Base-by-base conservation (phyloP, 352 stramenopile genomes). In the Aphanomyces astaci region DNA sequence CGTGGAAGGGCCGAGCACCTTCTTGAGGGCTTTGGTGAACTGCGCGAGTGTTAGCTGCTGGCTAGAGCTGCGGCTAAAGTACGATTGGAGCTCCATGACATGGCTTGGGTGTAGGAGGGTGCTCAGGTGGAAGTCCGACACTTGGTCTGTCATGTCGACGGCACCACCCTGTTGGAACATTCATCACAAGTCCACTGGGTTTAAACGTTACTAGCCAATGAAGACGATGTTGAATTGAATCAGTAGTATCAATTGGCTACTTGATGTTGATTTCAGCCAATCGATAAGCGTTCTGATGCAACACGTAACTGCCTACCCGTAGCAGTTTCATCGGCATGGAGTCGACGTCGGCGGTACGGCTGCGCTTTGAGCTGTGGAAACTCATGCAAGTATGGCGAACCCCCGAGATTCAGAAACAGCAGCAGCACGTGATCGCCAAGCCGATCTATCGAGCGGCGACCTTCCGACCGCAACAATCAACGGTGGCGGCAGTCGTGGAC, bases 331-430 rank as follows among this genome's bases (percentile, higher is more conserved):
- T 43, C 36, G 15, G 22, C 45, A 53, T 53, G 45, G 33, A 52
- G 13, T 45, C 31, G 15, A 33, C 22, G 56, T n/a, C 33, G 24
- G 40, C 25, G 2, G 9, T 51, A n/a, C 56, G 56, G 1, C 32
- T 64, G 40, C 36, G n/a, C 11, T 64, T 64, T 36, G 56, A 64
- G 33, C 9, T 64, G 4, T 64, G 56, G 56, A 64, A 64, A 4
- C 19, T 64, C 2, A 19, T 28, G 19, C 56, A 64, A 52, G 24
- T 64, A 1, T 64, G 31, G n/a, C n/a, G 33, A 9, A 22, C 31
- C 11, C 33, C 33, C 36, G 33, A 45, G 9, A 22, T 45, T 4
- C 30, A 22, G 9, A 7, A 45, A 64, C 24, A 51, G 22, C 30
- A 64, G 56, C 31, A 64, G n/a, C 15, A 46, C 10, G 33, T 64